Conservation (phyloP, 768 basidiomycete genomes). For the Trametes villosa region DNA sequence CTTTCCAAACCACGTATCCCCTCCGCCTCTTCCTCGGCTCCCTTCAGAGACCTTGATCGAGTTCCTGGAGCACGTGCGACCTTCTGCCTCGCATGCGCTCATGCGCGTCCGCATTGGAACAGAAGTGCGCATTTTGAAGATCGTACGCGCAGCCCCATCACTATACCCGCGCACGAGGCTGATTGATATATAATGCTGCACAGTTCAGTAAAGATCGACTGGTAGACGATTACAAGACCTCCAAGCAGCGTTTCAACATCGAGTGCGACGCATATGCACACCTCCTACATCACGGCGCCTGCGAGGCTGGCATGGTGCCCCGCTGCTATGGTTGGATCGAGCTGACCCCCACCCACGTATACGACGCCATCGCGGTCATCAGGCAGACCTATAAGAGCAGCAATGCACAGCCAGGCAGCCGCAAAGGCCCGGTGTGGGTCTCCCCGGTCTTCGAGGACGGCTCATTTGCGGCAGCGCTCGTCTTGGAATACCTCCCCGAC, state of each 20-base stretch:
- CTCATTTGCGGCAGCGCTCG: conserved; percentile 5
- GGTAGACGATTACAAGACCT: background rate
- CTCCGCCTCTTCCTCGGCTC: background rate
- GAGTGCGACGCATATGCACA: conserved; percentile 17
- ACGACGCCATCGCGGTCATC: background rate
- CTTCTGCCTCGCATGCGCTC: background rate
- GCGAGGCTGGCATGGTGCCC: conserved; percentile 13
- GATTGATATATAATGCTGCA: background rate
- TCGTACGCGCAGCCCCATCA: background rate
- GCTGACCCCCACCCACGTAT: background rate
- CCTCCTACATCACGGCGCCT: conserved; percentile 12
- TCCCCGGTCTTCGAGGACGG: background rate
- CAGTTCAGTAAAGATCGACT: background rate
- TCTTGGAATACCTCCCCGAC: conserved; percentile 21
- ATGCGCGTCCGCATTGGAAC: background rate
- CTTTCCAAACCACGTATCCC: background rate
- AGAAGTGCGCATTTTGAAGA: background rate
- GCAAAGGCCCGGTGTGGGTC: background rate
- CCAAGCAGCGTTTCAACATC: background rate
- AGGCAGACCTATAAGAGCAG: background rate
- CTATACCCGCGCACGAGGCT: background rate
- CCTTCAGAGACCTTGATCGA: background rate
- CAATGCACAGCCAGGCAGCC: no score
- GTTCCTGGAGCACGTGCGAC: background rate
- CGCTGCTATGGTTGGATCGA: conserved; percentile 20